Evolutionary conservation across 2,329 filamentous ascomycete species (phyloP).

Genomic region (Penicillium sp.): DNA sequence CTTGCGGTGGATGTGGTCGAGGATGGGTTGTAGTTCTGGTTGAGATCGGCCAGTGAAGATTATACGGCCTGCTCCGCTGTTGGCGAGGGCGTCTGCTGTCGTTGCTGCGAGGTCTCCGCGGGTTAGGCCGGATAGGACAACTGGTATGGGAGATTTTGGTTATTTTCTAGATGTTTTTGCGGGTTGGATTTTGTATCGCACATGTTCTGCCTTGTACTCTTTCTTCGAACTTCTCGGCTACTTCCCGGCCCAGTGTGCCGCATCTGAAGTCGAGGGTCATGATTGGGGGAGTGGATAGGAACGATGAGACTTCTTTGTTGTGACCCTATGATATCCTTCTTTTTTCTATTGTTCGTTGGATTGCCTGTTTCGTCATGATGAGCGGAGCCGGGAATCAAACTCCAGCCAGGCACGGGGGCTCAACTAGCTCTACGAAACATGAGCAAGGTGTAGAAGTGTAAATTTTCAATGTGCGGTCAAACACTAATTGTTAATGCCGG

Average conservation of each 20-base stretch:
- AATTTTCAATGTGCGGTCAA: neutral
- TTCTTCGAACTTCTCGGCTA: slow-evolving; percentile 33
- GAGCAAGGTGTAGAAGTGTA: neutral
- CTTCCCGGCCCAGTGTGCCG: slow-evolving; percentile 35
- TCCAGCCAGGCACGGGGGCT: neutral
- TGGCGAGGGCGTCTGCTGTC: slow-evolving; percentile 32
- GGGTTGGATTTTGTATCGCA: slow-evolving; percentile 12
- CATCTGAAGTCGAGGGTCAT: slow-evolving; percentile 27
- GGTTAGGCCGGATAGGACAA: slow-evolving; percentile 28
- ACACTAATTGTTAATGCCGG: neutral
- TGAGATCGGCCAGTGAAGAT: slow-evolving; percentile 34
- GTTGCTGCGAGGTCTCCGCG: slow-evolving; percentile 29
- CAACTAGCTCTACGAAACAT: neutral
- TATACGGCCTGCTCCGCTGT: slow-evolving; percentile 30
- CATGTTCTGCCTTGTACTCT: slow-evolving; percentile 36
- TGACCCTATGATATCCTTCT: no score
- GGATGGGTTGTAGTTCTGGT: slow-evolving; percentile 28
- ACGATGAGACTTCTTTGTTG: no score
- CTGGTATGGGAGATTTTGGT: no score
- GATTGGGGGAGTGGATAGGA: neutral
- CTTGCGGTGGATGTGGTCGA: slow-evolving; percentile 28
- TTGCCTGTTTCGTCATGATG: slow-evolving; percentile 29
- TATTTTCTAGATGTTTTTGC: no score
- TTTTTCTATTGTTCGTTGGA: no score
- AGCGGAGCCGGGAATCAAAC: slow-evolving; percentile 4